Percentiles rank a stretch among this genome's conserved stretches.
These are phyloP conservation scores for Claviceps sorghi DNA, from an alignment of 2,329 filamentous ascomycete genomes.

Conservation along the genomic window DNA sequence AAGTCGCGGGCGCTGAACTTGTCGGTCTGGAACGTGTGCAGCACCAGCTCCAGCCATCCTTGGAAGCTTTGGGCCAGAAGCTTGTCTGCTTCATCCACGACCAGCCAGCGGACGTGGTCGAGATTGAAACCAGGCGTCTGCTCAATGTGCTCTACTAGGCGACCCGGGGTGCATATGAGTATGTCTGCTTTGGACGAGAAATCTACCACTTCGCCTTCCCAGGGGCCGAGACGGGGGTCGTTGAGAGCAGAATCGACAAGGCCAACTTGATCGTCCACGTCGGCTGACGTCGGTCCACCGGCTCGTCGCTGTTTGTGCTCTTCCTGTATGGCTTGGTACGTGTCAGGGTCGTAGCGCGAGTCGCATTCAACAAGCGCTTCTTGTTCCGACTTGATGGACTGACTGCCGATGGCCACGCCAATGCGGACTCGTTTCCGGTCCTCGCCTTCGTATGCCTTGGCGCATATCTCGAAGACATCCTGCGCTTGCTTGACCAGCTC, in stretches of 20 bases:
- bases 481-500: constrained; percentile 81
- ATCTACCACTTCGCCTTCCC: constrained; percentile 40
- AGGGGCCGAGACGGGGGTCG: constrained; percentile 19
- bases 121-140: constrained; percentile 71
- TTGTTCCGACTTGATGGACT: constrained; percentile 54
- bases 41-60: constrained; percentile 67
- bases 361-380: constrained; percentile 30
- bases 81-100: constrained; percentile 90
- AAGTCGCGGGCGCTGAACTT: constrained; percentile 39
- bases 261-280: constrained; percentile 10
- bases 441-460: constrained; percentile 40
- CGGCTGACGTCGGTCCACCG: constrained; percentile 4
- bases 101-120: constrained; percentile 67
- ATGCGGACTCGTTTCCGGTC: constrained; percentile 57
- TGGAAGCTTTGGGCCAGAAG: constrained; percentile 85
- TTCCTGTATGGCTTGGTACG: constrained; percentile 23
- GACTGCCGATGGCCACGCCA: constrained; percentile 69
- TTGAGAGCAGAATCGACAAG: constrained; percentile 6
- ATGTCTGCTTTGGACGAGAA: constrained; percentile 68
- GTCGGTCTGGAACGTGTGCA: constrained; percentile 40
- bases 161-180: constrained; percentile 79
- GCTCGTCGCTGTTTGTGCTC: constrained; percentile 6
- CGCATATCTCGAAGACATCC: constrained; percentile 61
- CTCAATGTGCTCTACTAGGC: constrained; percentile 79
- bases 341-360: constrained; percentile 48